A percentile compares a stretch with the other conserved stretches of the same genome.
Conservation (phyloP, 2,329 filamentous ascomycete species). For the Pseudocercospora vitis region DNA sequence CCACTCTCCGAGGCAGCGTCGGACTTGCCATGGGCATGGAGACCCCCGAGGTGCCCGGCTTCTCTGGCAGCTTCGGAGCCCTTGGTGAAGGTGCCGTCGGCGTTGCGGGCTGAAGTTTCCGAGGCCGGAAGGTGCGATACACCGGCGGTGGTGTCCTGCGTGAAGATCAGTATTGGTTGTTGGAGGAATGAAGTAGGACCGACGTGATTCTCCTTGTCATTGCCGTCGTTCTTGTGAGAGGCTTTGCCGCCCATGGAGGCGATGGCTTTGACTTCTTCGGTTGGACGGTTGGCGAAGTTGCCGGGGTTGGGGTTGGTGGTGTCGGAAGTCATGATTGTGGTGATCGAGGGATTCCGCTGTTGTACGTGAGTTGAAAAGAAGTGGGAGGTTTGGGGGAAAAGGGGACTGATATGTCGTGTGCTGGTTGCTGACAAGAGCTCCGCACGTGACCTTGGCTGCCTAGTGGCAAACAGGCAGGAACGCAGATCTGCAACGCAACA, state of each 20-base stretch:
- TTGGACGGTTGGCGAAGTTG: slow-evolving; percentile 56
- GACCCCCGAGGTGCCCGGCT: slow-evolving; percentile 28
- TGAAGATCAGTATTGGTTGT: background rate
- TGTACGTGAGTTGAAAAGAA: background rate
- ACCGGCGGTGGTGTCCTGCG: background rate
- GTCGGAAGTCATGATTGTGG: background rate
- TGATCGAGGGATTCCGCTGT: background rate
- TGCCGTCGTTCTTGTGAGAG: slow-evolving; percentile 20
- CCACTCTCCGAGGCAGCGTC: slow-evolving; percentile 10
- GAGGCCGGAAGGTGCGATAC: background rate
- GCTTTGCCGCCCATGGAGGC: slow-evolving; percentile 52
- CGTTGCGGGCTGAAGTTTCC: slow-evolving; percentile 29
- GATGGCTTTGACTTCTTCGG: slow-evolving; percentile 51
- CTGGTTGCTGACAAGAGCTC: background rate
- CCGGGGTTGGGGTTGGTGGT: slow-evolving; percentile 45
- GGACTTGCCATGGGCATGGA: slow-evolving; percentile 20
- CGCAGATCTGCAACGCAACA: background rate
- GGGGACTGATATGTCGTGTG: too few relatives aligned
- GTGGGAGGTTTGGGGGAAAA: background rate
- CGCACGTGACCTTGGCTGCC: background rate
- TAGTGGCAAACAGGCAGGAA: slow-evolving; percentile 2
- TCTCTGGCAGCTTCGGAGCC: slow-evolving; percentile 27
- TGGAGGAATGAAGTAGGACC: background rate
- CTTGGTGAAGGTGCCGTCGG: slow-evolving; percentile 28
- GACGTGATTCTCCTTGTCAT: background rate